Evolutionary conservation across 148 eudicot genomes (phyloP).

Genomic region (Tetragonia tetragonoides): DNA sequence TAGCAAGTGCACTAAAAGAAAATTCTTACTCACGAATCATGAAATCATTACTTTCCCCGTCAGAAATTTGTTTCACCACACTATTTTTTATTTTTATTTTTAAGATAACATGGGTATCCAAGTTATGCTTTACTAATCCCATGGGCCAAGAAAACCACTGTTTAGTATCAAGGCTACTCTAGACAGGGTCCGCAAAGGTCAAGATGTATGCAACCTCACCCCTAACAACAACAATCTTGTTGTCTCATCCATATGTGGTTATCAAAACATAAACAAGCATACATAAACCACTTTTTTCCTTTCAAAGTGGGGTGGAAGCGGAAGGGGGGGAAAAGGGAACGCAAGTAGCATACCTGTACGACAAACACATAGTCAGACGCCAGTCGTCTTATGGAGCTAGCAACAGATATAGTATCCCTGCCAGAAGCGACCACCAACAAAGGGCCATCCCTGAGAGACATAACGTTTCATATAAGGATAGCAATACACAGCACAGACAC

Average conservation of each 20-base stretch:
- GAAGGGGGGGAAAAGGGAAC: background rate
- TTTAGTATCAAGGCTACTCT: background rate
- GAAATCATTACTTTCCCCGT: slow-evolving; percentile 9
- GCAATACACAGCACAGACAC: background rate
- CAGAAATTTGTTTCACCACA: background rate
- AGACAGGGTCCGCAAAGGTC: background rate
- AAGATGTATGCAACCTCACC: too few relatives aligned
- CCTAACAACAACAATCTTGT: background rate
- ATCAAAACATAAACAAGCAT: background rate
- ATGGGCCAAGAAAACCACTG: background rate
- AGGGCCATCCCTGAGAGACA: slow-evolving; percentile 81
- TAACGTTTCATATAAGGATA: background rate
- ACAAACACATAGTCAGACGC: slow-evolving; percentile 91
- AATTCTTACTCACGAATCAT: background rate
- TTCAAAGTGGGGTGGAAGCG: background rate
- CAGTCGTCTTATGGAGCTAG: slow-evolving; percentile 80
- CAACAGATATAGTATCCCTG: slow-evolving; percentile 84
- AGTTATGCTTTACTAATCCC: too few relatives aligned
- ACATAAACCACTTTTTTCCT: background rate
- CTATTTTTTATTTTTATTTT: too few relatives aligned
- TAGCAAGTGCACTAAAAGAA: background rate
- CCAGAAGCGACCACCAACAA: slow-evolving; percentile 93
- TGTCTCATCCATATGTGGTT: background rate
- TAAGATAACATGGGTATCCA: too few relatives aligned
- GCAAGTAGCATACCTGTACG: slow-evolving; percentile 68